Evolutionary conservation across 2,329 filamentous ascomycete species (phyloP), one percentile per base, ranked within the genome.

Genomic region (Elsinoe australis): DNA sequence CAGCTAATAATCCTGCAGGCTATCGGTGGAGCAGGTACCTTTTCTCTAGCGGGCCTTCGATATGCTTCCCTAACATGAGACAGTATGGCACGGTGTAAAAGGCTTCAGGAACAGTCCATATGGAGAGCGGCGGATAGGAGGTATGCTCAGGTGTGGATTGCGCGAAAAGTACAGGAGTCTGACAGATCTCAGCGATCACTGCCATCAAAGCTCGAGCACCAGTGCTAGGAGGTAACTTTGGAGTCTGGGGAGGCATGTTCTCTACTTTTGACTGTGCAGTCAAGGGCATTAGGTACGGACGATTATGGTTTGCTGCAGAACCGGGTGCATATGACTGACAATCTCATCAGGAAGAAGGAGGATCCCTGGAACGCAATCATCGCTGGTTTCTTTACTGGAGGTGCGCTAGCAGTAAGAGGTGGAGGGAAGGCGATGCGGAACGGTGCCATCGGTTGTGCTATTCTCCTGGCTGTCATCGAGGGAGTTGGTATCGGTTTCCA

Each of bases 281-380:
- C 53, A 98, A 96, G 76, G 90, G 90, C 50, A 73, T 74, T 56
- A 61, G 67, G 58, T 54, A 48, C 21, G 21, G 18, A 8, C 17
- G 19, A 32, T 22, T 10, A 14, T 21, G 18, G 28, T 32, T 14
- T n/a, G 32, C 4, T n/a, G 9, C 17, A 14, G 3, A 17, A 17
- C 17, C 26, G 14, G 41, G n/a, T n/a, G n/a, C 39, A n/a, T 34
- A 38, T 51, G 14, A 45, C 53, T 51, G 29, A 56, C 42, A 47
- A 14, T 21, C 18, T 1, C 14, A 3, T 3, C 28, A 49, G 47
- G 29, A 87, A 92, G 76, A 96, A 95, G 82, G 92, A 98, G 68
- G 92, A 96, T 66, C 88, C 92, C 10, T 96, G 88, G 73, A 96
- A 96, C 71, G 88, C 89, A 61, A 96, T 98, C 66, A 94, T 90